Percentiles rank a stretch among this genome's conserved stretches.
phyloP scores from a whole-genome alignment of 345 rosid genomes.

The Camelina sativa region DNA sequence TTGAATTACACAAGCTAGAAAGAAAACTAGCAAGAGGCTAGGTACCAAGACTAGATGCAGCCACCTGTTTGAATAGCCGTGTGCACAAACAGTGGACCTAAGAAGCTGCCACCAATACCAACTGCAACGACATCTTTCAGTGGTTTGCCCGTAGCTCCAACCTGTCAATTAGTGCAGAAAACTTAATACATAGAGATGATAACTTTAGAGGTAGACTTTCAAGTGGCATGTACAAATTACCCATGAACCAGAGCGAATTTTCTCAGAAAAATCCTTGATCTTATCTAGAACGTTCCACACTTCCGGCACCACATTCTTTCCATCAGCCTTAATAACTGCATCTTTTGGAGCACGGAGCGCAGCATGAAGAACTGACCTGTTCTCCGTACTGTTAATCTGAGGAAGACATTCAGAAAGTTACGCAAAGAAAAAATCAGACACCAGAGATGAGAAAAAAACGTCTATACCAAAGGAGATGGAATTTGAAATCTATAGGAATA shows the following conservation, averaged over 20 bases:
- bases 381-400: slow-evolving; percentile 93
- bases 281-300: slow-evolving; percentile 94
- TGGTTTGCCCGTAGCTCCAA: slow-evolving; percentile 92
- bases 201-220: slow-evolving; percentile 13
- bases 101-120: slow-evolving; percentile 98
- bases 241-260: slow-evolving; percentile 89
- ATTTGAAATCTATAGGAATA: background rate
- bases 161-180: slow-evolving; percentile 52
- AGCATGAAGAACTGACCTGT: slow-evolving; percentile 93
- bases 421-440: slow-evolving; percentile 4
- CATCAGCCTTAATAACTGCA: slow-evolving; percentile 73
- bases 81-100: slow-evolving; percentile 96
- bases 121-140: slow-evolving; percentile 84
- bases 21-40: slow-evolving; percentile 17
- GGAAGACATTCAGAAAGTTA: slow-evolving; percentile 24
- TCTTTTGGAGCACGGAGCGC: slow-evolving; percentile 93
- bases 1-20: slow-evolving; percentile 29
- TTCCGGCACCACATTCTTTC: slow-evolving; percentile 86
- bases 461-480: background rate
- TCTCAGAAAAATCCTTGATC: slow-evolving; percentile 85
- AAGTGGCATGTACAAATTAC: slow-evolving; percentile 49
- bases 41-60: slow-evolving; percentile 11
- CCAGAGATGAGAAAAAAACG: background rate
- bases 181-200: slow-evolving; percentile 32
- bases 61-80: slow-evolving; percentile 94